Conservation (phyloP, 2,329 filamentous ascomycete species). For the Cytospora chrysosperma region DNA sequence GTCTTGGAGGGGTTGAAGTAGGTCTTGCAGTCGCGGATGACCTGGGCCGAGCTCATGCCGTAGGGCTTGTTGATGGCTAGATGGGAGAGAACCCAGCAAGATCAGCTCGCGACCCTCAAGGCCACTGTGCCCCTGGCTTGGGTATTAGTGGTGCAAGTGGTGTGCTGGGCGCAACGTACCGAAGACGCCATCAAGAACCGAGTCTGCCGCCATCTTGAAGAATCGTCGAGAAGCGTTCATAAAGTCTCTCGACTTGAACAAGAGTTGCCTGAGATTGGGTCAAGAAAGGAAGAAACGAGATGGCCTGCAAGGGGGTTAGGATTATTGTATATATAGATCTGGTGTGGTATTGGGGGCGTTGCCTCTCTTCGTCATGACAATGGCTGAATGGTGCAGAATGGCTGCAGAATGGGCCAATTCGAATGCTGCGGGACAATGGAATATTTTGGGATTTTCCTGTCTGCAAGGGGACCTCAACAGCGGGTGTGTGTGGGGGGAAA, state of each 20-base stretch:
- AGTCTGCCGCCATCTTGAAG: slow-evolving; percentile 53
- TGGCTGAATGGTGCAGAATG: too few relatives aligned
- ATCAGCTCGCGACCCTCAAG: not conserved
- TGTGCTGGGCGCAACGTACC: slow-evolving; percentile 41
- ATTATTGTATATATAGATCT: not conserved
- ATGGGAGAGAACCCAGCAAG: not conserved
- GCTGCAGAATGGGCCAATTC: slow-evolving; percentile 2
- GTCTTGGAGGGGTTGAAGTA: slow-evolving; percentile 78
- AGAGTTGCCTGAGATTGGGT: not conserved
- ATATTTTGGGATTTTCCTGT: slow-evolving; percentile 4
- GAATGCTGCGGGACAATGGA: not conserved
- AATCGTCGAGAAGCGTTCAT: slow-evolving; percentile 27
- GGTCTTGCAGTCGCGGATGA: slow-evolving; percentile 82
- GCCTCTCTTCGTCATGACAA: not conserved
- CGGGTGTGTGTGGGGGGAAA: not conserved
- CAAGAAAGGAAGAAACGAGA: not conserved
- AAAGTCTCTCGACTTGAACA: slow-evolving; percentile 1
- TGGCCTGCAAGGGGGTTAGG: not conserved
- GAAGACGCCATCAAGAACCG: slow-evolving; percentile 57
- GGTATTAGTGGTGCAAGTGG: not conserved
- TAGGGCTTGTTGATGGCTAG: slow-evolving; percentile 90
- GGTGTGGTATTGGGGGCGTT: not conserved
- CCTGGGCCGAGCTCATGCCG: slow-evolving; percentile 83
- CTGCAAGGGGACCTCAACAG: not conserved
- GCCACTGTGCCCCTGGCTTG: slow-evolving; percentile 3